Percentiles rank a stretch among this genome's conserved stretches.
Evolutionary conservation across 805 yeast genomes (phyloP).

Genomic region (Monosporozyma aerobia): DNA sequence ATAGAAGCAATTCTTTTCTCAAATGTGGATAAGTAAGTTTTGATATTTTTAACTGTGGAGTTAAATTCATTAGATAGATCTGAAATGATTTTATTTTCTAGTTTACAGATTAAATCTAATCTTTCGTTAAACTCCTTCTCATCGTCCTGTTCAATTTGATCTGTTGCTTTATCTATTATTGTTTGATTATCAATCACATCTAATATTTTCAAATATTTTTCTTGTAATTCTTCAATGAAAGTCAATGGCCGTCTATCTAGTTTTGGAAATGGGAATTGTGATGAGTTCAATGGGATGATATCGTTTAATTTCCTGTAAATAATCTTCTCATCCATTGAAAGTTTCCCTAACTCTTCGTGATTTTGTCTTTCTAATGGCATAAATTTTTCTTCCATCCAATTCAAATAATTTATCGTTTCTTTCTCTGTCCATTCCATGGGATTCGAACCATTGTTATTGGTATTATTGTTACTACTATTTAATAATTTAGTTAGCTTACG

Average conservation of each 20-base stretch:
- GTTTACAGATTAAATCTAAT: constrained; percentile 3
- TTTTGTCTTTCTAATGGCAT: constrained; percentile 9
- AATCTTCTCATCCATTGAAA: constrained; percentile 24
- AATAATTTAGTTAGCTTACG: constrained; percentile 5
- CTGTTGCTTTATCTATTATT: not conserved
- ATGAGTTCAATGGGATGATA: constrained; percentile 17
- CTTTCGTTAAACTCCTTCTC: not conserved
- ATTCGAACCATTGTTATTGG: constrained; percentile 5
- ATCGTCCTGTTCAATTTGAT: not conserved
- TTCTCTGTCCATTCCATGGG: constrained; percentile 13
- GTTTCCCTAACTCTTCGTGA: constrained; percentile 6
- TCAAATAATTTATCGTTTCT: constrained; percentile 17
- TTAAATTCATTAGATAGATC: constrained; percentile 12
- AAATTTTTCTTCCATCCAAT: constrained; percentile 23
- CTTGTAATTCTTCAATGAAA: constrained; percentile 19
- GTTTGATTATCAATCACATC: constrained; percentile 6
- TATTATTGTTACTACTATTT: not conserved
- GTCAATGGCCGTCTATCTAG: constrained; percentile 2
- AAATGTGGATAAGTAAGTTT: constrained; percentile 5
- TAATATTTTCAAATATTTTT: constrained; percentile 13
- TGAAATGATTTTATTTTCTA: constrained; percentile 11
- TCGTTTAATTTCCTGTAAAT: constrained; percentile 23
- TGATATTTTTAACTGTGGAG: constrained; percentile 10
- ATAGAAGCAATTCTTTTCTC: constrained; percentile 8
- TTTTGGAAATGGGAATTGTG: not conserved